phyloP scores from a whole-genome alignment of 768 basidiomycete species.

The Rhizopogon vulgaris region DNA sequence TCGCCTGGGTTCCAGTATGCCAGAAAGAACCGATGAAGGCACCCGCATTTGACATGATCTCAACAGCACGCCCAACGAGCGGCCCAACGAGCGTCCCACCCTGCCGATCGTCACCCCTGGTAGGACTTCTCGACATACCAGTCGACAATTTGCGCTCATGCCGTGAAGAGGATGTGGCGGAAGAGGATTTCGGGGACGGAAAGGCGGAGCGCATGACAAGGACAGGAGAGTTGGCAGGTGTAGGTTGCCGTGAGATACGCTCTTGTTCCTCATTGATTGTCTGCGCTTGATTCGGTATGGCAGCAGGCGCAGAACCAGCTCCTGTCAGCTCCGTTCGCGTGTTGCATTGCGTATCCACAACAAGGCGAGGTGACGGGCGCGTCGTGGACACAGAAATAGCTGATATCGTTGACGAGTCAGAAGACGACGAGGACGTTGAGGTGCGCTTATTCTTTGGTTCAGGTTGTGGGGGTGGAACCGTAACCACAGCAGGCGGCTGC shows the following conservation, averaged over 20 bases:
- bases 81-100: conserved; percentile 44
- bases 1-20: conserved; percentile 25
- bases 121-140: conserved; percentile 19
- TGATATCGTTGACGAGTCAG: conserved; percentile 21
- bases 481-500: conserved; percentile 2
- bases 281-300: conserved; percentile 14
- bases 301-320: conserved; percentile 4
- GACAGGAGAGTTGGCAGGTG: conserved; percentile 60
- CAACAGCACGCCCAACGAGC: conserved; percentile 60
- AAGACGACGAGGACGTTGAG: conserved; percentile 15
- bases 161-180: neutral
- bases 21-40: conserved; percentile 67
- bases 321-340: conserved; percentile 19
- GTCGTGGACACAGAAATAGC: conserved; percentile 6
- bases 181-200: conserved; percentile 6
- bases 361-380: conserved; percentile 21
- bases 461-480: conserved; percentile 6
- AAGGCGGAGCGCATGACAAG: conserved; percentile 23
- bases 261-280: conserved; percentile 28
- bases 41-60: conserved; percentile 75
- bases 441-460: conserved; percentile 10
- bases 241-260: conserved; percentile 39
- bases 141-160: conserved; percentile 16
- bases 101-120: conserved; percentile 24
- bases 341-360: conserved; percentile 23